These are phyloP conservation scores for Epichloe amarillans DNA, from an alignment of 2,329 filamentous ascomycete species.

Conservation along the genomic window DNA sequence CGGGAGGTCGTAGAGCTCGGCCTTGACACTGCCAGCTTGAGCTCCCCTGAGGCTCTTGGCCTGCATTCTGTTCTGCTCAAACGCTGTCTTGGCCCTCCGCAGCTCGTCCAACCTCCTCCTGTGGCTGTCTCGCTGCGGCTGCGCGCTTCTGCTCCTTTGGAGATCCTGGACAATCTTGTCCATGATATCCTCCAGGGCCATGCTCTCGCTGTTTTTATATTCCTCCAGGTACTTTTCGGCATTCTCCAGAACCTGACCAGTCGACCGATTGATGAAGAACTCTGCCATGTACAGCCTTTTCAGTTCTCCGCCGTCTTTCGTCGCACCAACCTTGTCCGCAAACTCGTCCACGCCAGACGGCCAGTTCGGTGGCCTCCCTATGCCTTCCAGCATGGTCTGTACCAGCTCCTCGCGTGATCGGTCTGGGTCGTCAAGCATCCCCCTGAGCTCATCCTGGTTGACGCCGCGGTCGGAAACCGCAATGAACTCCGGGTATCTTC, in stretches of 20 bases:
- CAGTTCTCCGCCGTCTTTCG: constrained; percentile 20
- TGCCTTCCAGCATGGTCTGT: constrained; percentile 21
- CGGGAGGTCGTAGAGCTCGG: constrained; percentile 24
- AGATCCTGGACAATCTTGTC: constrained; percentile 20
- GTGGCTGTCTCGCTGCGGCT: constrained; percentile 26
- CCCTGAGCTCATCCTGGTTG: constrained; percentile 19
- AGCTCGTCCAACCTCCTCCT: constrained; percentile 31
- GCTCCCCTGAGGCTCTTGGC: constrained; percentile 21
- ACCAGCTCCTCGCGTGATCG: constrained; percentile 24
- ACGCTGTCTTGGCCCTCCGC: constrained; percentile 32
- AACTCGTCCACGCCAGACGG: constrained; percentile 20
- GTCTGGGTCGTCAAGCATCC: constrained; percentile 25
- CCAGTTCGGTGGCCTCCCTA: constrained; percentile 22
- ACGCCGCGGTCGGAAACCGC: constrained; percentile 17
- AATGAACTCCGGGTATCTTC: constrained; percentile 26
- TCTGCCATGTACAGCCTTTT: constrained; percentile 26
- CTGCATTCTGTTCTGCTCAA: constrained; percentile 30
- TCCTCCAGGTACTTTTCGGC: constrained; percentile 28
- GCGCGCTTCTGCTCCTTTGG: constrained; percentile 16
- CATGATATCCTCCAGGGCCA: constrained; percentile 21
- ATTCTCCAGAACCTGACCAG: constrained; percentile 18
- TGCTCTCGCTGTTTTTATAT: constrained; percentile 14
- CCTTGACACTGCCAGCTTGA: constrained; percentile 15
- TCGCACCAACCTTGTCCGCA: constrained; percentile 18
- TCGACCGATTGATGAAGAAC: constrained; percentile 26